These are phyloP conservation scores for Phytophthora pseudosyringae DNA, from an alignment of 352 stramenopile species.

Conservation along the genomic window DNA sequence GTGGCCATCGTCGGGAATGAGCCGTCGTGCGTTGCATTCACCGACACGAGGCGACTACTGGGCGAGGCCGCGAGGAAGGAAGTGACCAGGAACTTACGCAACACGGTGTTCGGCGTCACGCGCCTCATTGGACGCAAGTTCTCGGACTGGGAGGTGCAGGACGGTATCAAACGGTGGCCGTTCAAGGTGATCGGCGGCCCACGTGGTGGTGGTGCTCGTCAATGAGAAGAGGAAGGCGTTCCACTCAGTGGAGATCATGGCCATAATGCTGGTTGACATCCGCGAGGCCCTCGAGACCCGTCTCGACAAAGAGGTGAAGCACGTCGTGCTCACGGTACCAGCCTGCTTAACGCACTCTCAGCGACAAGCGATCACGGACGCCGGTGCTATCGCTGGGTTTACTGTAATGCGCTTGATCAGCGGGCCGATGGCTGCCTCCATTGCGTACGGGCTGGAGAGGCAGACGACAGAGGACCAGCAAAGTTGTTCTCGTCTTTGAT, in stretches of 20 bases:
- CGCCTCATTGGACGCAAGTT: conserved; percentile 4
- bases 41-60: not conserved
- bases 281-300: not conserved
- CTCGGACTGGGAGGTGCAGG: conserved; percentile 4
- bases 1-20: not conserved
- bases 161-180: not conserved
- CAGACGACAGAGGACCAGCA: not conserved
- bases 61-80: not conserved
- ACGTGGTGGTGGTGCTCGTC: conserved; percentile 5
- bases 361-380: not conserved
- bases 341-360: conserved; percentile 2
- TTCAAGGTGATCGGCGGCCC: conserved; percentile 2
- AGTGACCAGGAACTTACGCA: not conserved
- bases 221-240: not conserved
- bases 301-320: conserved; percentile 1
- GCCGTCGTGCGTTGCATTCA: not conserved
- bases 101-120: conserved; percentile 4
- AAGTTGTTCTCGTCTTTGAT: conserved; percentile 5
- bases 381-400: conserved; percentile 2
- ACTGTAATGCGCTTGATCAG: conserved; percentile 7
- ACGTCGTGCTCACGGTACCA: conserved; percentile 1
- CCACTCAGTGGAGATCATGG: conserved; percentile 6
- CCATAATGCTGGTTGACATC: conserved; percentile 7
- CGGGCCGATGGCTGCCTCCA: conserved; percentile 2
- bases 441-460: conserved; percentile 3